phyloP scores from a whole-genome alignment of 768 basidiomycete genomes.

The Flagelloscypha sp. region DNA sequence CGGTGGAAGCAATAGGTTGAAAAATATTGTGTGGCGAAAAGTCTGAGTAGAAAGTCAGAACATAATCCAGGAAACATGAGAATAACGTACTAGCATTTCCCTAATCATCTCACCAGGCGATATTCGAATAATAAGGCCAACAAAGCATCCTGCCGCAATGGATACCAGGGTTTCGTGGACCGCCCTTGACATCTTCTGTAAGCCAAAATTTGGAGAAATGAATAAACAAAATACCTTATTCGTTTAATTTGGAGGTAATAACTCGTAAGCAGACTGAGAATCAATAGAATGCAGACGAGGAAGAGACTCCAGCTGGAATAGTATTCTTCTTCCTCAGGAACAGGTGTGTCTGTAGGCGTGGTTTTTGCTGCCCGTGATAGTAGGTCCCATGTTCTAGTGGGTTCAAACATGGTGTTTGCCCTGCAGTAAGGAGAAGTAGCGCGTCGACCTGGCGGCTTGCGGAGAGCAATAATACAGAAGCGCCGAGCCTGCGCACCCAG shows the following conservation, averaged over 20 bases:
- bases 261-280: slow-evolving; percentile 90
- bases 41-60: slow-evolving; percentile 41
- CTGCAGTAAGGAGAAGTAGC: too few species aligned
- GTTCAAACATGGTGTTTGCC: too few species aligned
- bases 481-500: too few species aligned
- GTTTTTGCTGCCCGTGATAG: too few species aligned
- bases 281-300: slow-evolving; percentile 85
- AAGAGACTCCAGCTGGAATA: slow-evolving; percentile 94
- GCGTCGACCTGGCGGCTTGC: too few species aligned
- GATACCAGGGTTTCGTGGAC: slow-evolving; percentile 95
- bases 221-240: too few species aligned
- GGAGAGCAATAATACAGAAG: too few species aligned
- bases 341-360: slow-evolving; percentile 25
- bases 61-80: neutral
- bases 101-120: slow-evolving; percentile 91
- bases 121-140: slow-evolving; percentile 83
- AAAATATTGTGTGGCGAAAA: slow-evolving; percentile 95
- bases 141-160: slow-evolving; percentile 93
- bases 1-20: slow-evolving; percentile 95
- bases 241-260: slow-evolving; percentile 97
- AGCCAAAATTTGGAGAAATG: too few species aligned
- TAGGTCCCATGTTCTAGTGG: too few species aligned
- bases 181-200: too few species aligned
- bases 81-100: slow-evolving; percentile 84
- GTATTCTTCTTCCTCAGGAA: slow-evolving; percentile 75